Evolutionary conservation across 192 early-diverging fungal species (phyloP).

Genomic region (Martensiomyces pterosporus): DNA sequence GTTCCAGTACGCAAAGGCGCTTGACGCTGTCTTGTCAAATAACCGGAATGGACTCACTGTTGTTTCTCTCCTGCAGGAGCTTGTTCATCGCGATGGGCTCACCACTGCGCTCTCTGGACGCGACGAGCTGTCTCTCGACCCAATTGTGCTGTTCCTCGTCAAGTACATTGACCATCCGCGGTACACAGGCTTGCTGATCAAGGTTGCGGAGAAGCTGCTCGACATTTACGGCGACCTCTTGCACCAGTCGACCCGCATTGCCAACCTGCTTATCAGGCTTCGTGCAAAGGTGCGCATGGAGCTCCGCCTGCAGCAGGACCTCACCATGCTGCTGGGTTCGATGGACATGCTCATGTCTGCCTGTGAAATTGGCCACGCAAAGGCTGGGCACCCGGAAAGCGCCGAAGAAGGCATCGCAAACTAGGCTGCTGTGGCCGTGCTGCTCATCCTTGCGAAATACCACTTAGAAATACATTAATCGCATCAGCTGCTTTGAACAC

Average conservation of each 20-base stretch:
- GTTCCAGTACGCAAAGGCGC: conserved; percentile 86
- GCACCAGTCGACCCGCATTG: conserved; percentile 74
- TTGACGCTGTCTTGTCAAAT: conserved; percentile 76
- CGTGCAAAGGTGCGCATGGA: conserved; percentile 72
- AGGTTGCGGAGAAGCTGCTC: conserved; percentile 62
- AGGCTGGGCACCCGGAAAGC: conserved; percentile 1
- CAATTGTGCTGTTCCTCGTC: conserved; percentile 76
- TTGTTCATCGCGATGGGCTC: conserved; percentile 82
- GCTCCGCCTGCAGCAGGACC: conserved; percentile 71
- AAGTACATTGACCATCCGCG: conserved; percentile 77
- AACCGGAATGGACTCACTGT: conserved; percentile 61
- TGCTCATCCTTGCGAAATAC: not conserved
- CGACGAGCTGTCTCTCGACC: conserved; percentile 83
- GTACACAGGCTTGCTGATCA: conserved; percentile 72
- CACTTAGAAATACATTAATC: too few relatives aligned
- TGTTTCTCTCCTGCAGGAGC: conserved; percentile 81
- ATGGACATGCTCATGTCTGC: conserved; percentile 71
- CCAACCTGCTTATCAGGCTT: conserved; percentile 69
- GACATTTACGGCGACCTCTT: conserved; percentile 84
- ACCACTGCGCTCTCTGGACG: conserved; percentile 74
- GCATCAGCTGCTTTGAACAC: too few relatives aligned
- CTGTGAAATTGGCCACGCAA: conserved; percentile 28
- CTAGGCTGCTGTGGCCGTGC: too few relatives aligned
- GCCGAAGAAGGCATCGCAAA: too few relatives aligned
- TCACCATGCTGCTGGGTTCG: conserved; percentile 74